Conservation (phyloP, 176 grass and related monocot genomes). For the Carex pumila region DNA sequence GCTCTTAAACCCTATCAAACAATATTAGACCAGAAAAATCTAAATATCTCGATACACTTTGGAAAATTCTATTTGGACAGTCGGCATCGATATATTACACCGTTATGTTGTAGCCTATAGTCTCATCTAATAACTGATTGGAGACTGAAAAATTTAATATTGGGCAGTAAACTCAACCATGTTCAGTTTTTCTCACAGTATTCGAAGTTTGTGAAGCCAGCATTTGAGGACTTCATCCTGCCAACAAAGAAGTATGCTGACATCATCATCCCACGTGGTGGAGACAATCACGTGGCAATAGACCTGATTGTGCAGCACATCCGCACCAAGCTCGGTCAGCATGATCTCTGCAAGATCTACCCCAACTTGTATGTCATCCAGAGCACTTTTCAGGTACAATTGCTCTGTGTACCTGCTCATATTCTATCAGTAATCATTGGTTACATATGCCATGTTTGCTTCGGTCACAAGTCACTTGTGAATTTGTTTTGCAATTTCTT, state of each 20-base stretch:
- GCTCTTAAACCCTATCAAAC: background rate
- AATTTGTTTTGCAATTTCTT: conserved; percentile 3
- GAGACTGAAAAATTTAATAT: background rate
- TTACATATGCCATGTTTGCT: background rate
- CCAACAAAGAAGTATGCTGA: conserved; percentile 93
- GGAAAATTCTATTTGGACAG: background rate
- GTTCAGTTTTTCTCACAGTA: conserved; percentile 44
- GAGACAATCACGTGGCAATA: conserved; percentile 76
- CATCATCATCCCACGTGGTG: conserved; percentile 81
- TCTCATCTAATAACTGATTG: background rate
- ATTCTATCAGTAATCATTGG: conserved; percentile 14
- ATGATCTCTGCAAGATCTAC: conserved; percentile 97
- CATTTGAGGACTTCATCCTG: conserved; percentile 99
- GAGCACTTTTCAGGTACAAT: conserved; percentile 74
- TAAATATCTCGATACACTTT: background rate
- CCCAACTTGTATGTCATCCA: conserved; percentile 92
- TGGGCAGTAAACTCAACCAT: background rate
- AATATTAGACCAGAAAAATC: background rate
- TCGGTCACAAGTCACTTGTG: background rate
- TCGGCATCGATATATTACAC: background rate
- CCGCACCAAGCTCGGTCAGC: conserved; percentile 67
- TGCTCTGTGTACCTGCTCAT: background rate
- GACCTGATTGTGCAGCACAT: conserved; percentile 87
- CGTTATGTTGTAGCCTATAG: background rate
- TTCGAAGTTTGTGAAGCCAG: conserved; percentile 93